A percentile compares a stretch with the other conserved stretches of the same genome.
Conservation (phyloP, 805 yeast genomes). For the Teunomyces funiuensis region DNA sequence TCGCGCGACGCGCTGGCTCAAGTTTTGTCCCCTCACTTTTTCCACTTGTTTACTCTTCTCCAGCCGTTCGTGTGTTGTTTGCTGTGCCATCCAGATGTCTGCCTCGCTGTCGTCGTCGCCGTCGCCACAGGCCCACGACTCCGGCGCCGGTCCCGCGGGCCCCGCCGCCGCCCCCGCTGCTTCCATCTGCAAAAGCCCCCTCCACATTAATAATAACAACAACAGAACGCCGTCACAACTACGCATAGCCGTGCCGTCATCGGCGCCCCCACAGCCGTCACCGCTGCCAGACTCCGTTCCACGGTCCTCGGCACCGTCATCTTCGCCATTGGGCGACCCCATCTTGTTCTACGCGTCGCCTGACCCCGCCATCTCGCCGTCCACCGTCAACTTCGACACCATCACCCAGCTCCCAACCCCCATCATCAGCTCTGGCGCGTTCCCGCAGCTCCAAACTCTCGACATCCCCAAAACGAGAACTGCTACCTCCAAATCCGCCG, state of each 20-base stretch:
- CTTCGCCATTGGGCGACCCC: constrained; percentile 6
- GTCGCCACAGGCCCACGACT: neutral
- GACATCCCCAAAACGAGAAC: constrained; percentile 8
- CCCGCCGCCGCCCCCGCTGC: no score
- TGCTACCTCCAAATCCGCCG: neutral
- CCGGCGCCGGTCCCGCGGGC: neutral
- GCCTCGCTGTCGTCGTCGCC: constrained; percentile 1
- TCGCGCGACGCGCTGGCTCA: no score
- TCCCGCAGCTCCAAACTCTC: constrained; percentile 4
- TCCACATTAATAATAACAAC: neutral
- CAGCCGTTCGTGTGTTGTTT: neutral
- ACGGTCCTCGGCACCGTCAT: neutral
- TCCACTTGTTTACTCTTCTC: neutral
- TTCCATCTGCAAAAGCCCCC: neutral
- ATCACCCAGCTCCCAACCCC: constrained; percentile 51
- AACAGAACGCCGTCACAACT: neutral
- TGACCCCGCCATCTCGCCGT: constrained; percentile 15
- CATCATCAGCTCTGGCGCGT: constrained; percentile 15
- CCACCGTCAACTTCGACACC: constrained; percentile 23
- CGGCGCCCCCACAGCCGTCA: neutral
- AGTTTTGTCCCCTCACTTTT: constrained; percentile 1
- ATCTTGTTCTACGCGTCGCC: constrained; percentile 8
- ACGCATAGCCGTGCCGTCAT: constrained; percentile 1
- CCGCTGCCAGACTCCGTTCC: neutral
- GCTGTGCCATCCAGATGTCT: neutral